Conservation (phyloP, 2,329 filamentous ascomycete genomes). For the Ambrosiella xylebori region DNA sequence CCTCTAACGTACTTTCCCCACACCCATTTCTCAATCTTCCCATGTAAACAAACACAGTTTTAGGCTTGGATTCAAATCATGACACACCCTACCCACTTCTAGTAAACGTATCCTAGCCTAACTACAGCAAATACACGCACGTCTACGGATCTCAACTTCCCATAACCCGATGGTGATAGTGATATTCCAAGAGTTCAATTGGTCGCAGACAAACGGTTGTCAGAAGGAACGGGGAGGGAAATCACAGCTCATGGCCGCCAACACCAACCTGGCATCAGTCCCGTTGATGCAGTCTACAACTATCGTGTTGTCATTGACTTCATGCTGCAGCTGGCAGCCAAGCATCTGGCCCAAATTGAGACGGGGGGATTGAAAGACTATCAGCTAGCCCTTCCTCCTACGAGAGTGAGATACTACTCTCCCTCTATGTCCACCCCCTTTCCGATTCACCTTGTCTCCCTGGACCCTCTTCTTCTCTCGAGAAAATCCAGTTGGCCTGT, state of each 20-base stretch:
- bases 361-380: not conserved
- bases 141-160: not conserved
- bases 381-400: not conserved
- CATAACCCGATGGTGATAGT: not conserved
- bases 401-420: not conserved
- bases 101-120: too few species aligned
- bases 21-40: too few species aligned
- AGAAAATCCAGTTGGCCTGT: conserved; percentile 8
- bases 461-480: conserved; percentile 2
- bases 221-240: not conserved
- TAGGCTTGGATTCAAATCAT: too few species aligned
- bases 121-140: not conserved
- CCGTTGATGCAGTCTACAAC: not conserved
- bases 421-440: conserved; percentile 8
- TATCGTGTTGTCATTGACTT: conserved; percentile 1
- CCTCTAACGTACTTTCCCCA: too few species aligned
- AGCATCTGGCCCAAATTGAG: not conserved
- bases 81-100: too few species aligned
- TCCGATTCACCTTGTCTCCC: not conserved
- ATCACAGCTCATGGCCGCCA: not conserved
- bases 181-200: not conserved
- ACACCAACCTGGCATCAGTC: not conserved
- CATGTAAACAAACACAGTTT: too few species aligned
- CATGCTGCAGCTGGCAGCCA: not conserved
- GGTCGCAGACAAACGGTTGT: not conserved